A percentile compares a stretch with the other conserved stretches of the same genome.
Evolutionary conservation across 1,284 basidiomycete genomes (phyloP).

Genomic region (Singerocomus rubriflavus): DNA sequence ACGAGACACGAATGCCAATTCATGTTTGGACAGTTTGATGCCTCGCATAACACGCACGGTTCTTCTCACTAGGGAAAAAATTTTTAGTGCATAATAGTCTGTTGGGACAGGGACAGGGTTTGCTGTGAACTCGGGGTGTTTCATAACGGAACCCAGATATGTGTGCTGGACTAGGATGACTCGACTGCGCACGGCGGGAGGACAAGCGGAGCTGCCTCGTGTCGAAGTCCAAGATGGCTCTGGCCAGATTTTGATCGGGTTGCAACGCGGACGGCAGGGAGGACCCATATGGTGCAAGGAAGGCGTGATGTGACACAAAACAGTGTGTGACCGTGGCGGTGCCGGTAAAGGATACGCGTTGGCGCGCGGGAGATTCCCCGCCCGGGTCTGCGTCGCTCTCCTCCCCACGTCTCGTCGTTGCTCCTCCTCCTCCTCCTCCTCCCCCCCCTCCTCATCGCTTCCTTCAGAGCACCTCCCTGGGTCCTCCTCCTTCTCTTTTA

Average conservation of each 20-base stretch:
- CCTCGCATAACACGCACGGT: slow-evolving; percentile 13
- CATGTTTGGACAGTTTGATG: slow-evolving; percentile 8
- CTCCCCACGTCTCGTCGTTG: slow-evolving; percentile 20
- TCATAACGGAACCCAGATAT: slow-evolving; percentile 15
- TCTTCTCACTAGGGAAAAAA: neutral
- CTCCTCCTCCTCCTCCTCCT: slow-evolving; percentile 15
- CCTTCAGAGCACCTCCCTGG: slow-evolving; percentile 6
- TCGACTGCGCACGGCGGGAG: too few species aligned
- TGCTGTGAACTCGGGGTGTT: slow-evolving; percentile 17
- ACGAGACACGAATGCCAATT: neutral
- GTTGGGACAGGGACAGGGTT: slow-evolving; percentile 22
- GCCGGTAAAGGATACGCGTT: slow-evolving; percentile 1
- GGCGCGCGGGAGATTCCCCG: slow-evolving; percentile 13
- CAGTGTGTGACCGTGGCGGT: neutral
- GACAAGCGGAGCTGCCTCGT: too few species aligned
- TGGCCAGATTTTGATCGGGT: too few species aligned
- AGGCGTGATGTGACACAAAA: too few species aligned
- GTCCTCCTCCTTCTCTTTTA: slow-evolving; percentile 14
- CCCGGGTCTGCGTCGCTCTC: slow-evolving; percentile 26
- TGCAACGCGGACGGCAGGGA: too few species aligned
- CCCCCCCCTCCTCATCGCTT: neutral
- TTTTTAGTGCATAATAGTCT: neutral
- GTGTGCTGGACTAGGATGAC: neutral
- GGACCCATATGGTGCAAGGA: too few species aligned
- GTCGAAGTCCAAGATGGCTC: too few species aligned